Conservation (phyloP, 257 asterid genomes). For the Lithospermum erythrorhizon region DNA sequence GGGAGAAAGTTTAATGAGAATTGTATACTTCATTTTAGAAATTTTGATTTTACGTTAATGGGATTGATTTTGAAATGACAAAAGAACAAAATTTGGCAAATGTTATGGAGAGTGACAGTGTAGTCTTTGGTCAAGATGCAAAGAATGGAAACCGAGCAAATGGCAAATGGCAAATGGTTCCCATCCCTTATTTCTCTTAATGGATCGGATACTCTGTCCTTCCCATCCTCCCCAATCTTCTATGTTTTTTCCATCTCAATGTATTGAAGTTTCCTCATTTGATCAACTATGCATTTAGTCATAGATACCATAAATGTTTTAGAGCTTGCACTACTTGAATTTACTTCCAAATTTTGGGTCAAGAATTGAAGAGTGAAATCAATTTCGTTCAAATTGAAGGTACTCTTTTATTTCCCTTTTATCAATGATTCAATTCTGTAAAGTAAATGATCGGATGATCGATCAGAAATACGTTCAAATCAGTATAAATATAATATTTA, state of each 20-base stretch:
- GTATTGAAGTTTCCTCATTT: background rate
- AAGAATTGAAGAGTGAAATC: background rate
- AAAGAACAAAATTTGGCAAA: slow-evolving; percentile 4
- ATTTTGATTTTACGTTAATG: background rate
- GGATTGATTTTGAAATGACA: background rate
- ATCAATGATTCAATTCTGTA: no score
- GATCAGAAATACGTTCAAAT: no score
- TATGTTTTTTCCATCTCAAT: slow-evolving; percentile 30
- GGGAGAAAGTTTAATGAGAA: no score
- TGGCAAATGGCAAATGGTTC: slow-evolving; percentile 2
- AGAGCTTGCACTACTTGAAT: background rate
- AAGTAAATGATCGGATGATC: no score
- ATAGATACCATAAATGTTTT: background rate
- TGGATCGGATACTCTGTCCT: slow-evolving; percentile 80
- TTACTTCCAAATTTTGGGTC: background rate
- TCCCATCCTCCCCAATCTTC: slow-evolving; percentile 74
- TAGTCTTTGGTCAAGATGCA: slow-evolving; percentile 46
- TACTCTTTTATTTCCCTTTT: no score
- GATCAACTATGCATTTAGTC: background rate
- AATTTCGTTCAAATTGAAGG: no score
- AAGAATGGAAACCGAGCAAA: slow-evolving; percentile 53
- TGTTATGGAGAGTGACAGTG: slow-evolving; percentile 30
- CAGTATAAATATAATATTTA: no score
- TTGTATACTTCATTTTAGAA: no score
- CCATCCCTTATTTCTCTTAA: slow-evolving; percentile 65